These are phyloP conservation scores for Diaporthe australafricana DNA, from an alignment of 2,329 filamentous ascomycete species.

Conservation along the genomic window DNA sequence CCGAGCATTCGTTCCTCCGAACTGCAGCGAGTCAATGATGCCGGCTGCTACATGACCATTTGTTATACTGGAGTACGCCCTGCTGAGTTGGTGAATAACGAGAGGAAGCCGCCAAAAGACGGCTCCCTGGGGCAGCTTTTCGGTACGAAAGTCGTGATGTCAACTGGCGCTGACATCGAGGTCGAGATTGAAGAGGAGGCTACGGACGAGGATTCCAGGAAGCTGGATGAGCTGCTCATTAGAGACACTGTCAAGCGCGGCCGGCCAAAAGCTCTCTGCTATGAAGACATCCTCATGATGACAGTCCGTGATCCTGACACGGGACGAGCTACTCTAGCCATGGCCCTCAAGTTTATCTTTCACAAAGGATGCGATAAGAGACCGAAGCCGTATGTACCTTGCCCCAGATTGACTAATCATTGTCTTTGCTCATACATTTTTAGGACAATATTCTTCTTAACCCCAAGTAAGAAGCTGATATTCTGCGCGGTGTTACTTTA, in stretches of 20 bases:
- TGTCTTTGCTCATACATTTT: constrained; percentile 6
- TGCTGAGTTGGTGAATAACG: constrained; percentile 43
- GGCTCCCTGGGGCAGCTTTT: constrained; percentile 43
- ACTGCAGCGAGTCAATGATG: constrained; percentile 42
- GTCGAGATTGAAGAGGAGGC: neutral
- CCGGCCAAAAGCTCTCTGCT: constrained; percentile 45
- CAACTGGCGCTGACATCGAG: neutral
- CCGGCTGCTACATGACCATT: constrained; percentile 43
- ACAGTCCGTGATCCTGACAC: constrained; percentile 42
- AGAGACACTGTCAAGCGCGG: constrained; percentile 31
- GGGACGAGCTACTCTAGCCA: constrained; percentile 39
- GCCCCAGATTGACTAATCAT: neutral
- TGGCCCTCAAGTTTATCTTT: constrained; percentile 47
- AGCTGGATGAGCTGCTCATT: neutral
- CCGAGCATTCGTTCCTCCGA: constrained; percentile 41
- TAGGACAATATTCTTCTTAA: constrained; percentile 47
- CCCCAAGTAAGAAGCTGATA: constrained; percentile 42
- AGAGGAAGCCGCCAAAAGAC: constrained; percentile 44
- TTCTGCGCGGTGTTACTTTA: constrained; percentile 43
- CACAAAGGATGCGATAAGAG: constrained; percentile 47
- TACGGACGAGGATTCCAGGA: neutral
- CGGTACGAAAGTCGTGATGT: neutral
- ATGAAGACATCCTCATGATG: constrained; percentile 46
- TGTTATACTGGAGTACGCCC: constrained; percentile 43
- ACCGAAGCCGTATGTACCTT: constrained; percentile 45